Evolutionary conservation across 2,329 filamentous ascomycete genomes (phyloP), one percentile per base, ranked within the genome.

Genomic region (Emericellopsis cladophorae): DNA sequence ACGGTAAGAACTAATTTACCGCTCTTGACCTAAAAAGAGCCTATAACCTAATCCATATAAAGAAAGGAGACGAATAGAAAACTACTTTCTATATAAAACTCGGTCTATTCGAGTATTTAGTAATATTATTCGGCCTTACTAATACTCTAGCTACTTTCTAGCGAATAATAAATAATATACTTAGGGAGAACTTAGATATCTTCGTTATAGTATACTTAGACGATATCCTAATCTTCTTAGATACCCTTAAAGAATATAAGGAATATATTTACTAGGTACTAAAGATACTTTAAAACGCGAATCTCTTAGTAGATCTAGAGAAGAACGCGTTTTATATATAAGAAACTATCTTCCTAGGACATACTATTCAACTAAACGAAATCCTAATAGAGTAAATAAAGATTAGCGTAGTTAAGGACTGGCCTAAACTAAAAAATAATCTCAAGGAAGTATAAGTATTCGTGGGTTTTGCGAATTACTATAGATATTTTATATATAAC

Each of bases 111-210:
- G 33, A 51, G 31, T 21, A 50, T 45, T 37, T 50, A 42, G 50
- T 50, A 26, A 22, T 52, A 21, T 48, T 52, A 40, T 49, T 31
- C 24, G 39, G 29, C 24, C 34, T 38, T 15, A 33, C 18, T 48
- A 48, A 43, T 48, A 37, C 36, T 47, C 4, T 42, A 47, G 39
- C n/a, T 41, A 48, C 9, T 23, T 51, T 47, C 37, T 41, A 47
- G 3, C 7, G 37, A 37, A 36, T 40, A 39, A 46, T n/a, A 23
- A 41, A 31, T 15, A 37, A 37, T 41, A 37, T 39, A 3, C 7
- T 5, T 42, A 45, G 29, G 43, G 41, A 42, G 33, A 37, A 22
- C 31, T 31, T 24, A 22, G 22, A 37, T 23, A 24, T 37, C 37
- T 41, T 37, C 31, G 31, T 11, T 26, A 29, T 26, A 39, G 33